A percentile compares a stretch with the other conserved stretches of the same genome.
Conservation (phyloP, 2,329 filamentous ascomycete species). For the Didymella sp. region DNA sequence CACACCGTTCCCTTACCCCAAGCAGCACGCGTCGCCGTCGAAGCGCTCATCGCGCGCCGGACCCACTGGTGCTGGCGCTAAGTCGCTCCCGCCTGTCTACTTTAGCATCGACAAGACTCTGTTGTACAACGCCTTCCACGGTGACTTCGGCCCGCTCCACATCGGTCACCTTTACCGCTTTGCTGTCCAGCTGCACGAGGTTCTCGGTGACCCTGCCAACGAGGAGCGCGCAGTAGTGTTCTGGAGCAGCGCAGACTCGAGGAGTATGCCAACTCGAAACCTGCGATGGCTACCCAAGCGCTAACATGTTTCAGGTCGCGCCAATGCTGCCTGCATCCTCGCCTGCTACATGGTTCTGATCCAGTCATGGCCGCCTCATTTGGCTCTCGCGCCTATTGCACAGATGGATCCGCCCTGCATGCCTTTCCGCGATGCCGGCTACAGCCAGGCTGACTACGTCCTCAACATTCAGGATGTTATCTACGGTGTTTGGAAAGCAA, state of each 20-base stretch:
- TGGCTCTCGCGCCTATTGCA: slow-evolving; percentile 92
- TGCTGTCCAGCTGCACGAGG: slow-evolving; percentile 93
- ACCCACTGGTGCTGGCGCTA: slow-evolving; percentile 61
- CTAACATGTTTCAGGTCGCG: slow-evolving; percentile 67
- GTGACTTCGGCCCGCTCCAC: slow-evolving; percentile 96
- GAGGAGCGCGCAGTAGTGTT: slow-evolving; percentile 91
- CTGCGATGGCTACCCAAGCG: not conserved
- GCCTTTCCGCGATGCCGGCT: slow-evolving; percentile 97
- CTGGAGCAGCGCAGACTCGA: slow-evolving; percentile 90
- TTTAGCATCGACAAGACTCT: slow-evolving; percentile 93
- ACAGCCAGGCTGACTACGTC: slow-evolving; percentile 96
- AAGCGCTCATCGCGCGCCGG: slow-evolving; percentile 76
- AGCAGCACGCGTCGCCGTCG: slow-evolving; percentile 70
- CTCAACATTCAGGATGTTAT: slow-evolving; percentile 97
- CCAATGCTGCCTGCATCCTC: slow-evolving; percentile 92
- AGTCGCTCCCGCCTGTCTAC: slow-evolving; percentile 76
- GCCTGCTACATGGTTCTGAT: slow-evolving; percentile 99
- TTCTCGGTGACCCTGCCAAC: slow-evolving; percentile 89
- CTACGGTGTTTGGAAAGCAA: slow-evolving; percentile 98
- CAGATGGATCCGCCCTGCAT: slow-evolving; percentile 97
- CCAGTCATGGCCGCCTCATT: slow-evolving; percentile 95
- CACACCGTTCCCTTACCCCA: slow-evolving; percentile 85
- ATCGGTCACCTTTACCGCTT: slow-evolving; percentile 98
- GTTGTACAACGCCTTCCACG: slow-evolving; percentile 97
- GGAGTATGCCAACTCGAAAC: slow-evolving; percentile 68